Conservation (phyloP, 1,284 basidiomycete genomes). For the Ceratobasidium sp. region DNA sequence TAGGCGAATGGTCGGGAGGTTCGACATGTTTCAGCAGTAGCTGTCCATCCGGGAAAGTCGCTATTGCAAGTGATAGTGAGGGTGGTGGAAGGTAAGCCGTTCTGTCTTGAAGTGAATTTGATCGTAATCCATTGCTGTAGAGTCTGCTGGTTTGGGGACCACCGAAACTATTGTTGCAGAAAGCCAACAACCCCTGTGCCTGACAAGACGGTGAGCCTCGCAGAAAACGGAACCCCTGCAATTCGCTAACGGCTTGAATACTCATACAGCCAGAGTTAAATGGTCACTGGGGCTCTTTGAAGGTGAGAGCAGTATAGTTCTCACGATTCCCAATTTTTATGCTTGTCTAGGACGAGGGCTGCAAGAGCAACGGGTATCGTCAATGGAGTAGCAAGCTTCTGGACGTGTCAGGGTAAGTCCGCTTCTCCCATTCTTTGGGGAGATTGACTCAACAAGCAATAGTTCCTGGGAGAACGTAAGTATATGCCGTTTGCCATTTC, state of each 20-base stretch:
- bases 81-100: neutral
- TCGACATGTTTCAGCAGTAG: neutral
- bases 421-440: neutral
- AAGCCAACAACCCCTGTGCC: constrained; percentile 4
- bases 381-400: constrained; percentile 27
- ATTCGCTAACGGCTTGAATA: neutral
- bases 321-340: neutral
- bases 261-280: constrained; percentile 1
- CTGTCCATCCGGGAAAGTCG: neutral
- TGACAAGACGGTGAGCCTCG: neutral
- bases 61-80: neutral
- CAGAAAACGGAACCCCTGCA: neutral
- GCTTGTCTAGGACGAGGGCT: constrained; percentile 5
- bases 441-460: neutral
- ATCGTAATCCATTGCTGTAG: neutral
- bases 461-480: constrained; percentile 7
- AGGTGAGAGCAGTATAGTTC: neutral
- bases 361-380: constrained; percentile 18
- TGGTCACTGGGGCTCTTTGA: constrained; percentile 24
- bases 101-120: neutral
- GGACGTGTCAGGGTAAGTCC: constrained; percentile 5
- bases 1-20: too few species aligned
- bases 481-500: neutral
- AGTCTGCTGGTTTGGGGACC: constrained; percentile 5
- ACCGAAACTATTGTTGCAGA: constrained; percentile 22